phyloP scores from a whole-genome alignment of 345 rosid genomes.

The Moringa oleifera region DNA sequence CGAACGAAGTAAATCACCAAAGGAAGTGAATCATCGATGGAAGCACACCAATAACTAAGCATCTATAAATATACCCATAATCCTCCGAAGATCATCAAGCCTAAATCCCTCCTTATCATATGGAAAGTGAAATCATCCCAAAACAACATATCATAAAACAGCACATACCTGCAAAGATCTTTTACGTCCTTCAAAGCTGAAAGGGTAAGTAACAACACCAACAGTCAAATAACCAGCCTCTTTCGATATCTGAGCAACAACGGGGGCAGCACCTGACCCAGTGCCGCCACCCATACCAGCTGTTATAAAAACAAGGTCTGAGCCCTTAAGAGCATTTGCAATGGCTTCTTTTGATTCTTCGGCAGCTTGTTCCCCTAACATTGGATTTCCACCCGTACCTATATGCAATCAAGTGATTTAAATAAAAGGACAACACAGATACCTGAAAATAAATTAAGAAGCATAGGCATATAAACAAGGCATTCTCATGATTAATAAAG shows the following conservation, averaged over 20 bases:
- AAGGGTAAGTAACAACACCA: constrained; percentile 97
- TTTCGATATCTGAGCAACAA: constrained; percentile 84
- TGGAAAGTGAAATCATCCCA: too few species aligned
- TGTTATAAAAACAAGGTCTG: constrained; percentile 95
- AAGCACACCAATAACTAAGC: background rate
- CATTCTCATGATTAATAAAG: constrained; percentile 2
- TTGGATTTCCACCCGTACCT: constrained; percentile 98
- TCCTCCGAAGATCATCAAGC: too few species aligned
- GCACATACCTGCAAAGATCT: constrained; percentile 75
- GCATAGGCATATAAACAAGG: background rate
- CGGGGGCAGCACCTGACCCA: constrained; percentile 99
- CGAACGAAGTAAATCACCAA: too few species aligned
- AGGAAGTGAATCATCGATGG: too few species aligned
- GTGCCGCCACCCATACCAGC: constrained; percentile 99
- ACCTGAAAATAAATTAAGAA: background rate
- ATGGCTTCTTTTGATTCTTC: constrained; percentile 94
- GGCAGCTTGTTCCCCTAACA: constrained; percentile 96
- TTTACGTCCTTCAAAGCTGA: constrained; percentile 98
- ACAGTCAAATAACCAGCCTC: constrained; percentile 96
- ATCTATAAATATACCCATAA: too few species aligned
- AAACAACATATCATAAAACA: background rate
- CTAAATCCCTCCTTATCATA: too few species aligned
- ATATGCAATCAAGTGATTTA: constrained; percentile 15
- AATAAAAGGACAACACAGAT: background rate
- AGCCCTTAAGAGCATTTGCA: constrained; percentile 88